These are phyloP conservation scores for Metschnikowia hibisci DNA, from an alignment of 805 yeast genomes.

Conservation along the genomic window DNA sequence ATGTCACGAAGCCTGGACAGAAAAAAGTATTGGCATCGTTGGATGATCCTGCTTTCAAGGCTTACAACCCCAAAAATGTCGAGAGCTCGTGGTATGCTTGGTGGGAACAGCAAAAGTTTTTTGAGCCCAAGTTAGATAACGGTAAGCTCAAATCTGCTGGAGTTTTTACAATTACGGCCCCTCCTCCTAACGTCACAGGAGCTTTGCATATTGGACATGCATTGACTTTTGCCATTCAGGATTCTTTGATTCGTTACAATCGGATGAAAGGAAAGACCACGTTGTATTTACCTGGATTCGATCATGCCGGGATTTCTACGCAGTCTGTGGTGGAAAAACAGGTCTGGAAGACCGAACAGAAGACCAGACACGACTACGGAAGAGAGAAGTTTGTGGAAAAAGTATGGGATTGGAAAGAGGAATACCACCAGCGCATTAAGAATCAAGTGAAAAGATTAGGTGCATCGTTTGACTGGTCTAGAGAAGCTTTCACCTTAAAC, in stretches of 20 bases:
- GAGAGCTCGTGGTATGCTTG: slow-evolving; percentile 97
- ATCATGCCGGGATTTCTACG: slow-evolving; percentile 98
- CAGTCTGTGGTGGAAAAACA: slow-evolving; percentile 97
- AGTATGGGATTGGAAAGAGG: slow-evolving; percentile 99
- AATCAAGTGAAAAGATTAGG: slow-evolving; percentile 82
- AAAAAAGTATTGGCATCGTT: slow-evolving; percentile 83
- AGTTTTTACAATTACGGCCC: slow-evolving; percentile 88
- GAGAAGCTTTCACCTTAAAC: slow-evolving; percentile 91
- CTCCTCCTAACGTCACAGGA: slow-evolving; percentile 99
- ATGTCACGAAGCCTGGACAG: slow-evolving; percentile 81
- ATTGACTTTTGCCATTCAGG: slow-evolving; percentile 91
- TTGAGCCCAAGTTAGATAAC: slow-evolving; percentile 78
- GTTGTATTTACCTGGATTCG: slow-evolving; percentile 91
- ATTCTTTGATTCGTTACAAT: slow-evolving; percentile 85
- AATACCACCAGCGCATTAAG: slow-evolving; percentile 82
- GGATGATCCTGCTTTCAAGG: slow-evolving; percentile 90
- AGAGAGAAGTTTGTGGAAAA: slow-evolving; percentile 83
- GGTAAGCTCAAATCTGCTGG: slow-evolving; percentile 83
- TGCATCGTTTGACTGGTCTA: slow-evolving; percentile 94
- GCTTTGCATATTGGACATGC: slow-evolving; percentile 99
- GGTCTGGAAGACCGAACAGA: slow-evolving; percentile 80
- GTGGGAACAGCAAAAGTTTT: slow-evolving; percentile 90
- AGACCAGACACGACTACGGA: slow-evolving; percentile 92
- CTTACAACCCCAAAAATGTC: slow-evolving; percentile 87
- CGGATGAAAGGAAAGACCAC: slow-evolving; percentile 97